Conservation (phyloP, 371 early-diverging fungal genomes). For the Mortierella polycephala region DNA sequence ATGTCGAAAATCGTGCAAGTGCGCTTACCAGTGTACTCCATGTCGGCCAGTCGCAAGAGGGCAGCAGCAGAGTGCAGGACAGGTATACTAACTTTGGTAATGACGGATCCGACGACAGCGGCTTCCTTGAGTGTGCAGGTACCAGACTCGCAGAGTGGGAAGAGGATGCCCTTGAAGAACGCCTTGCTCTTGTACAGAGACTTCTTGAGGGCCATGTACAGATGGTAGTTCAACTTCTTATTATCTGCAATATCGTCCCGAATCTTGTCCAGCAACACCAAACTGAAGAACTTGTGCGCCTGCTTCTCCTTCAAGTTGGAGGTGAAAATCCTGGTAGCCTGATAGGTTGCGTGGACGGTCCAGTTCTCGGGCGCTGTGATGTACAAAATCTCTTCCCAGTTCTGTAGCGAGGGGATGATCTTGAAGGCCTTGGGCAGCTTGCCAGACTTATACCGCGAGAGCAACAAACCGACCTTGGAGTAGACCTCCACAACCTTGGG, state of each 20-base stretch:
- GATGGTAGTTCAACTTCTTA: conserved; percentile 95
- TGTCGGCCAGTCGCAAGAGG: conserved; percentile 92
- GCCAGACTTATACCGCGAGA: conserved; percentile 95
- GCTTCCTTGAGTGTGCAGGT: conserved; percentile 97
- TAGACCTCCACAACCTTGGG: conserved; percentile 96
- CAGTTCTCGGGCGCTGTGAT: conserved; percentile 92
- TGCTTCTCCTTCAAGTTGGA: conserved; percentile 93
- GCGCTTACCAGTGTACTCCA: conserved; percentile 92
- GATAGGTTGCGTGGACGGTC: conserved; percentile 96
- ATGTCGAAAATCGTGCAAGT: not conserved
- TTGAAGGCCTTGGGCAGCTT: conserved; percentile 98
- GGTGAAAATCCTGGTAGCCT: conserved; percentile 96
- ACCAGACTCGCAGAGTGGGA: conserved; percentile 96
- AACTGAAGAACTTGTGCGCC: conserved; percentile 91
- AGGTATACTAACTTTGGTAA: conserved; percentile 94
- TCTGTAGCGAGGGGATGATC: conserved; percentile 92
- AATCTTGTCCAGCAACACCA: conserved; percentile 90
- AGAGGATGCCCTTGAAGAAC: conserved; percentile 97
- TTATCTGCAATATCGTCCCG: conserved; percentile 94
- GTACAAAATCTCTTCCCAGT: conserved; percentile 97
- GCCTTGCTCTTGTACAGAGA: conserved; percentile 96
- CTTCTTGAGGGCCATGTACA: conserved; percentile 97
- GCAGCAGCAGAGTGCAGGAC: conserved; percentile 96
- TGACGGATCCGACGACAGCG: conserved; percentile 92
- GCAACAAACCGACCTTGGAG: conserved; percentile 92